Evolutionary conservation across 441 rosid species (phyloP).

Genomic region (Gossypium gossypioides): DNA sequence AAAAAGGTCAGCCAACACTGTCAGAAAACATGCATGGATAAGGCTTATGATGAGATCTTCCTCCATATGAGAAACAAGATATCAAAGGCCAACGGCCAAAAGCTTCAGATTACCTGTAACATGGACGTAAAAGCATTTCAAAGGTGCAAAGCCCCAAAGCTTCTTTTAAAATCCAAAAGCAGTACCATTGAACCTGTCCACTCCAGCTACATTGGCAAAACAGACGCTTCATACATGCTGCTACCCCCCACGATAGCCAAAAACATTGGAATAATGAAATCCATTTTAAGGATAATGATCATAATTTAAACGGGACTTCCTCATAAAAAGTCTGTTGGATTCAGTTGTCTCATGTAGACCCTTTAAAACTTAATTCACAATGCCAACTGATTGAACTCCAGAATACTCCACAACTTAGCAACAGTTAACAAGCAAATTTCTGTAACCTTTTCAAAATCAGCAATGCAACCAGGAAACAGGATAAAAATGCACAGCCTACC

Average conservation of each 20-base stretch:
- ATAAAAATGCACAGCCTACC: neutral
- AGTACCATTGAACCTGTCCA: neutral
- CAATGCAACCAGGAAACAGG: neutral
- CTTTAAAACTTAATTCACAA: neutral
- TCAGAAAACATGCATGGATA: neutral
- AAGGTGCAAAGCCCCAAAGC: neutral
- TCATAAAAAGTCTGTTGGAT: neutral
- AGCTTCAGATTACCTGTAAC: too few species aligned
- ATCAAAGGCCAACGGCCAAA: too few species aligned
- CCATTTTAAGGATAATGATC: neutral
- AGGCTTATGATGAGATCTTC: neutral
- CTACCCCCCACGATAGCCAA: neutral
- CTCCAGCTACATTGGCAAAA: neutral
- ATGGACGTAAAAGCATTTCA: too few species aligned
- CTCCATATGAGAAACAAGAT: too few species aligned
- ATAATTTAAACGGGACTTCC: neutral
- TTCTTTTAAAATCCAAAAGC: neutral
- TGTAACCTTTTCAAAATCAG: neutral
- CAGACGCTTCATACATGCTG: neutral
- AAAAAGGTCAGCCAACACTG: neutral
- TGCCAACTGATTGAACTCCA: neutral
- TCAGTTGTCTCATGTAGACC: neutral
- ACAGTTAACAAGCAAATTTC: neutral
- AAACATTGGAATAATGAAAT: neutral
- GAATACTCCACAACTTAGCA: neutral